Base-by-base conservation (phyloP, 179 eudicot species). In the Vitellaria paradoxa region DNA sequence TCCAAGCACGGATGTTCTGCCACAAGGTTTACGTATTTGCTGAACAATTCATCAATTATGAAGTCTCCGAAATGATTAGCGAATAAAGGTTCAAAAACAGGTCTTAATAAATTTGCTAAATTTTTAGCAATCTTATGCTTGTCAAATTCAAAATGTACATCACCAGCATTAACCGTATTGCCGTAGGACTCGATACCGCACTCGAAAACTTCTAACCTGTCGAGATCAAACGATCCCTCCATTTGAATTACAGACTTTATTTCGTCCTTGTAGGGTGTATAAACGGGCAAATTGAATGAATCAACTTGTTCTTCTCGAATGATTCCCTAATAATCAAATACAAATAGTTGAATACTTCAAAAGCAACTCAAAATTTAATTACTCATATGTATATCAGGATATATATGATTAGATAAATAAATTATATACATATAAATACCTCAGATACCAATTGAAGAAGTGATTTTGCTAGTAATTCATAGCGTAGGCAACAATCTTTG, bases 391-490 rank as follows among this genome's bases (percentile, higher is more conserved):
- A n/a, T n/a, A n/a, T n/a, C n/a, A n/a, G n/a, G n/a, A n/a, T n/a
- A n/a, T n/a, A n/a, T n/a, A n/a, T n/a, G n/a, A n/a, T n/a, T n/a
- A n/a, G n/a, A n/a, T n/a, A n/a, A n/a, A n/a, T n/a, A n/a, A n/a
- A n/a, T n/a, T n/a, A n/a, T n/a, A n/a, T n/a, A n/a, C n/a, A n/a
- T n/a, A n/a, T n/a, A n/a, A n/a, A n/a, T n/a, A n/a, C 90, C 90
- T 85, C 68, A 24, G 66, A 26, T 17, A 75, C 84, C 87, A 87
- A 73, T 53, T 73, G 72, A 2, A 74, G 66, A 14, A 87, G 80
- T 68, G 81, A 70, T 21, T 74, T 62, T 37, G 82, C 80, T 0
- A 85, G 60, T 45, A 80, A 46, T 63, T 81, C 84, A 17, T 65
- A 72, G 7, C 64, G 9, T 12, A 40, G 37, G 49, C 73, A 66